A percentile compares a stretch with the other conserved stretches of the same genome.
These are phyloP conservation scores for Nothophaeocryptopus gaeumannii DNA, from an alignment of 2,329 filamentous ascomycete genomes.

Conservation along the genomic window DNA sequence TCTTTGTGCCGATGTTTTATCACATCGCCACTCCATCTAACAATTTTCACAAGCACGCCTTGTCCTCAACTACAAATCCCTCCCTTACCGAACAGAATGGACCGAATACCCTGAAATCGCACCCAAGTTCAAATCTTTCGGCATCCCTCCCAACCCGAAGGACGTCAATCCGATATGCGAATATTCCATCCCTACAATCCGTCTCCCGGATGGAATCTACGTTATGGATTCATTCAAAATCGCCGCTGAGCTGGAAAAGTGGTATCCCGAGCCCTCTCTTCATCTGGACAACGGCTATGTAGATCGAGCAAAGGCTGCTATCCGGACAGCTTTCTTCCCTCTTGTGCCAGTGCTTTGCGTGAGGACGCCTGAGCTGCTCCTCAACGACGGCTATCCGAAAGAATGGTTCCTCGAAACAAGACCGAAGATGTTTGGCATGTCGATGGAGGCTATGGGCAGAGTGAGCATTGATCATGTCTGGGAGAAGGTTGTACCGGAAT, in stretches of 20 bases:
- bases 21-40: conserved; percentile 8
- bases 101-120: conserved; percentile 11
- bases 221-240: conserved; percentile 25
- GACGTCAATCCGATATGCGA: background rate
- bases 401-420: conserved; percentile 59
- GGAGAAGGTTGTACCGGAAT: conserved; percentile 42
- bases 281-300: conserved; percentile 15
- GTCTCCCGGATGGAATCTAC: conserved; percentile 13
- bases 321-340: conserved; percentile 8
- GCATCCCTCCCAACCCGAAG: conserved; percentile 15
- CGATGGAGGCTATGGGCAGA: conserved; percentile 50
- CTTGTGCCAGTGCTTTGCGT: conserved; percentile 12
- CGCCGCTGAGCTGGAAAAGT: conserved; percentile 18
- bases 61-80: conserved; percentile 23
- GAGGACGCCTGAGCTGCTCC: conserved; percentile 13
- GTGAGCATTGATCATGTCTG: conserved; percentile 51
- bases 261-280: conserved; percentile 17
- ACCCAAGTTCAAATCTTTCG: conserved; percentile 23
- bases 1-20: conserved; percentile 33
- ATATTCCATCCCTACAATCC: conserved; percentile 18
- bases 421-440: conserved; percentile 49
- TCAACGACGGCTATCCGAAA: conserved; percentile 37
- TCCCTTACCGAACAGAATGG: conserved; percentile 21
- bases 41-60: conserved; percentile 47
- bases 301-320: conserved; percentile 4